These are phyloP conservation scores for Mucor plumbeus DNA, from an alignment of 371 early-diverging fungal genomes.

Conservation along the genomic window DNA sequence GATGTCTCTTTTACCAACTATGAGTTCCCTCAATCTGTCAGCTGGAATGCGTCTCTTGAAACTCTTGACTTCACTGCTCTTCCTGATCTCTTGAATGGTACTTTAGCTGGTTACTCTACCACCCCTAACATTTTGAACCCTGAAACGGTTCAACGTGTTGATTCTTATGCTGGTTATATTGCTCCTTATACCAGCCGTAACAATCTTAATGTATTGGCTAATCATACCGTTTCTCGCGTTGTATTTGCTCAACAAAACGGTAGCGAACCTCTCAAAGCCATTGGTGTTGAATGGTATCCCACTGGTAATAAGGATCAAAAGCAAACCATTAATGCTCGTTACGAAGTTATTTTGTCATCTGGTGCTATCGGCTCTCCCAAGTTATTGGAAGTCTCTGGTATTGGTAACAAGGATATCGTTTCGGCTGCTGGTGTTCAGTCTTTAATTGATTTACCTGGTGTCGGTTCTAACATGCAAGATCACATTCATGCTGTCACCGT, in stretches of 20 bases:
- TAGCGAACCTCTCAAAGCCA: conserved; percentile 4
- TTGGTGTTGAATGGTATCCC: conserved; percentile 30
- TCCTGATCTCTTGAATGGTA: conserved; percentile 19
- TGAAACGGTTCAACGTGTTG: conserved; percentile 10
- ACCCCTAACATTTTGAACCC: conserved; percentile 26
- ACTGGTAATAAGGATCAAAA: conserved; percentile 15
- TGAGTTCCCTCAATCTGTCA: conserved; percentile 22
- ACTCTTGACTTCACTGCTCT: conserved; percentile 11
- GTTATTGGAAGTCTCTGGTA: conserved; percentile 27
- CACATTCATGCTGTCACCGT: conserved; percentile 33
- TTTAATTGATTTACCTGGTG: conserved; percentile 32
- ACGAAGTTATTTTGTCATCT: conserved; percentile 29
- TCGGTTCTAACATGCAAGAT: conserved; percentile 44
- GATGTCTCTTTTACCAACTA: conserved; percentile 18
- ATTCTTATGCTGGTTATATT: conserved; percentile 22
- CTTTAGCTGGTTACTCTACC: conserved; percentile 22
- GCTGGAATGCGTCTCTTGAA: conserved; percentile 19
- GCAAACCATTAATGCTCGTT: conserved; percentile 19
- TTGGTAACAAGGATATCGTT: conserved; percentile 20
- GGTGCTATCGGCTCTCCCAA: conserved; percentile 29
- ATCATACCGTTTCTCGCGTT: conserved; percentile 20
- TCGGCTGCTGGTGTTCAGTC: conserved; percentile 14
- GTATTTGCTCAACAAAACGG: conserved; percentile 3
- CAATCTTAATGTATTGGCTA: conserved; percentile 15
- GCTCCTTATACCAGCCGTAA: conserved; percentile 6